Evolutionary conservation across 345 rosid species (phyloP), one percentile per base, ranked within the genome.

Genomic region (Moricandia arvensis): DNA sequence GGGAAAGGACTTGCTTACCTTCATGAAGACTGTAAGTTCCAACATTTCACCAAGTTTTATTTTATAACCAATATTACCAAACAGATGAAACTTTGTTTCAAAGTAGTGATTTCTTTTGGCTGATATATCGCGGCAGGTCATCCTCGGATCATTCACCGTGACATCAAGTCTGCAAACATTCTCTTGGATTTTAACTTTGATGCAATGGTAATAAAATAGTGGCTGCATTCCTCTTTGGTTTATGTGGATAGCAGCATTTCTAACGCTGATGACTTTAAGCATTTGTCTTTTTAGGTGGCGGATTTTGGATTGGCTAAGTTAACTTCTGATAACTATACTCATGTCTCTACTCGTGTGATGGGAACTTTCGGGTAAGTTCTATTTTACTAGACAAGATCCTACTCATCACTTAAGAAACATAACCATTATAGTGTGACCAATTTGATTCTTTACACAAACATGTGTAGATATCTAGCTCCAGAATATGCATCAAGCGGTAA

Each of bases 1-100:
- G 97, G 97, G 5, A 95, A 84, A 79, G 99, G 99, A 29, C 96
- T 95, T 38, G 98, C 99, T 65, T 95, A 95, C 61, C 97, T 95
- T 69, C 99, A 95, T 37, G 99, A 95, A 84, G 99, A 95, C 70
- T 95, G 98, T 91, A 82, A 83, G 91, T 29, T 66, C 72, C 47
- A 72, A 66, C 24, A 21, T 21, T 21, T 21, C 51, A 65, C 13
- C 6, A 77, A 43, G 12, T 24, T 1, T 33, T 11, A 54, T 26
- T 57, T 6, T 61, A 43, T 43, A 72, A 66, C 35, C 10, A 59
- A 66, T 62, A 58, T 63, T 8, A 31, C 8, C 18, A 17, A 76
- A 33, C 30, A 31, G 34, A 0, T 31, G 45, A 57, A 70, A 18
- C 18, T 59, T 8, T 57, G 68, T 78, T 54, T 65, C 30, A 66